Percentiles rank a stretch among this genome's conserved stretches.
These are phyloP conservation scores for Ciborinia camelliae DNA, from an alignment of 2,329 filamentous ascomycete species.

Conservation along the genomic window DNA sequence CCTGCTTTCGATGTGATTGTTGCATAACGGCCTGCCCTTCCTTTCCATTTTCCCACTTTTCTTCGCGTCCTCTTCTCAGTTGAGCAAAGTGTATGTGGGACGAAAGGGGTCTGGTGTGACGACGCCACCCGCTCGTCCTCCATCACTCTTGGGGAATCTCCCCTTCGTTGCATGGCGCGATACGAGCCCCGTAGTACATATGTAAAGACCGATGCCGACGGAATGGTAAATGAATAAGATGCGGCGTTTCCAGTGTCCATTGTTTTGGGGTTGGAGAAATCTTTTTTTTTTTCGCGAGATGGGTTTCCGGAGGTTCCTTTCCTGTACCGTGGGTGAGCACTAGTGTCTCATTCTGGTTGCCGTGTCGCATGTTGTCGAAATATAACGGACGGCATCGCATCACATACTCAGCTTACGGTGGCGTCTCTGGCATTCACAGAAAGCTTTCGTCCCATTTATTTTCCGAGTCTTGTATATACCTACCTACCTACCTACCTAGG, in stretches of 20 bases:
- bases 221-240: slow-evolving; percentile 13
- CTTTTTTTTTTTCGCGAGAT: background rate
- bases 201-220: slow-evolving; percentile 7
- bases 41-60: background rate
- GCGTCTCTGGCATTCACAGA: background rate
- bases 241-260: background rate
- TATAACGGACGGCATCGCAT: slow-evolving; percentile 6
- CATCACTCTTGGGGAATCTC: background rate
- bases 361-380: slow-evolving; percentile 10
- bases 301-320: background rate
- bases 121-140: background rate
- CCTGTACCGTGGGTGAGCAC: background rate
- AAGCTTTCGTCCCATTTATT: background rate
- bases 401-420: slow-evolving; percentile 3
- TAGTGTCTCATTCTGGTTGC: slow-evolving; percentile 11
- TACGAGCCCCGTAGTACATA: slow-evolving; percentile 7
- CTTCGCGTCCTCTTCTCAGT: background rate
- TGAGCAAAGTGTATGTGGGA: slow-evolving; percentile 6
- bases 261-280: background rate
- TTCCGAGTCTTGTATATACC: background rate
- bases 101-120: background rate
- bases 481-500: too few relatives aligned
- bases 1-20: slow-evolving; percentile 2
- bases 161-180: slow-evolving; percentile 7
- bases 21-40: slow-evolving; percentile 10